phyloP scores from a whole-genome alignment of 306 rosid genomes.

The Cyclanthera cordifolia region DNA sequence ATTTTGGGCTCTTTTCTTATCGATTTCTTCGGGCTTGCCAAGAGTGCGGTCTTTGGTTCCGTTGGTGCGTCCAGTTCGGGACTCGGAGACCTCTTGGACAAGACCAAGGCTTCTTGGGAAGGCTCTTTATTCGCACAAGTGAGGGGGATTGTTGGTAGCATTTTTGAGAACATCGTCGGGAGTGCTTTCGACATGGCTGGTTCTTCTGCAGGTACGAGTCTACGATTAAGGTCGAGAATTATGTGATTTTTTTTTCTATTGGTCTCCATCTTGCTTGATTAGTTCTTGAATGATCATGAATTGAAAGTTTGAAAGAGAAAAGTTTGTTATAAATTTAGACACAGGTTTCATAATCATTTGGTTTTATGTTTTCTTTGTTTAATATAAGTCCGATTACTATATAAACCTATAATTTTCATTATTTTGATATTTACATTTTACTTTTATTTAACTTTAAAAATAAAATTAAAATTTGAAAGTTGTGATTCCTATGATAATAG shows the following conservation, averaged over 20 bases:
- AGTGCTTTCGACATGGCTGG: not conserved
- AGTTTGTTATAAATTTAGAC: no score
- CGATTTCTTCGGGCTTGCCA: not conserved
- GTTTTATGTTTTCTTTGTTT: no score
- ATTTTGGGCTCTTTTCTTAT: not conserved
- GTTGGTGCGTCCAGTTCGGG: not conserved
- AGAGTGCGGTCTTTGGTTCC: not conserved
- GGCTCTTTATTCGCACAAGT: not conserved
- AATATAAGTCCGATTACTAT: no score
- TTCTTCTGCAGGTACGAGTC: not conserved
- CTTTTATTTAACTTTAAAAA: no score
- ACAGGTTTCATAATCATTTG: no score
- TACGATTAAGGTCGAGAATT: not conserved
- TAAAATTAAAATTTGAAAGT: no score
- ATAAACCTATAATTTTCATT: no score
- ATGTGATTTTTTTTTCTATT: no score
- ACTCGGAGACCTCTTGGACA: not conserved
- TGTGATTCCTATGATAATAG: no score
- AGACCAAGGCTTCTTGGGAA: not conserved
- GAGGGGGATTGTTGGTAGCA: not conserved
- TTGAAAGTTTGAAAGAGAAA: no score
- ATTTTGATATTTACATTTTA: no score
- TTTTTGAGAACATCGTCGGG: not conserved
- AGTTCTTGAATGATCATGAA: not conserved
- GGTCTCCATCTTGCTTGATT: not conserved